phyloP scores from a whole-genome alignment of 1,139 yeast species.

The Kodamaea anthophila region DNA sequence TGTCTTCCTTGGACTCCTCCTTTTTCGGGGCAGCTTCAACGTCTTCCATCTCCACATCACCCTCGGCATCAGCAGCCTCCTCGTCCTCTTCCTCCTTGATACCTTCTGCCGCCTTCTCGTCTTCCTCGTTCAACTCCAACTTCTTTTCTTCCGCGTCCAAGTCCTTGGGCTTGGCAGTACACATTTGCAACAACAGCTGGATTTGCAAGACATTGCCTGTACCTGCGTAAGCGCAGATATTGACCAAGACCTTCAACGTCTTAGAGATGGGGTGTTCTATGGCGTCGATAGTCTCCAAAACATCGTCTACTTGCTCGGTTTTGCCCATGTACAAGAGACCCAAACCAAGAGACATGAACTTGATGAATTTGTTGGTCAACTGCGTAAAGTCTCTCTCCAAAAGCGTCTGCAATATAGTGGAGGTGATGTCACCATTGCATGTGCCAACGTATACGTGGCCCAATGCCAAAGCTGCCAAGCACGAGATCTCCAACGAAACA shows the following conservation, averaged over 20 bases:
- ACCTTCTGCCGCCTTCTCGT: slow-evolving; percentile 15
- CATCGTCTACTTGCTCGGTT: slow-evolving; percentile 92
- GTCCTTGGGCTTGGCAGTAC: slow-evolving; percentile 56
- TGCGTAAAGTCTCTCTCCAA: slow-evolving; percentile 79
- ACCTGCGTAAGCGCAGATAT: slow-evolving; percentile 94
- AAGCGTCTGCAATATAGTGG: slow-evolving; percentile 82
- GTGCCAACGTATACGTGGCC: slow-evolving; percentile 96
- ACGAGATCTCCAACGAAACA: slow-evolving; percentile 68
- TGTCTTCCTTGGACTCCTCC: slow-evolving; percentile 1
- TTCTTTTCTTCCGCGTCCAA: slow-evolving; percentile 28
- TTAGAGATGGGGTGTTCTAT: slow-evolving; percentile 92
- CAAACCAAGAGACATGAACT: slow-evolving; percentile 86
- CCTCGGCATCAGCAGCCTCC: slow-evolving; percentile 13
- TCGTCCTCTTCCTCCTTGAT: slow-evolving; percentile 8
- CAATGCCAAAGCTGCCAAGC: slow-evolving; percentile 84
- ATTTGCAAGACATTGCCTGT: slow-evolving; percentile 96
- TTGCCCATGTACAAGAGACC: slow-evolving; percentile 92
- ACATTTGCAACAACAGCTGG: slow-evolving; percentile 83
- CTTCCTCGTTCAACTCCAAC: slow-evolving; percentile 35
- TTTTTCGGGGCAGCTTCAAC: slow-evolving; percentile 5
- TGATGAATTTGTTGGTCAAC: slow-evolving; percentile 78
- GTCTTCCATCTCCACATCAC: slow-evolving; percentile 7
- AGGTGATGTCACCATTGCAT: slow-evolving; percentile 89
- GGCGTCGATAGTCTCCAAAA: slow-evolving; percentile 88
- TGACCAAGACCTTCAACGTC: slow-evolving; percentile 83